Evolutionary conservation across 2,329 filamentous ascomycete species (phyloP).

Genomic region (Scedosporium minutisporum): DNA sequence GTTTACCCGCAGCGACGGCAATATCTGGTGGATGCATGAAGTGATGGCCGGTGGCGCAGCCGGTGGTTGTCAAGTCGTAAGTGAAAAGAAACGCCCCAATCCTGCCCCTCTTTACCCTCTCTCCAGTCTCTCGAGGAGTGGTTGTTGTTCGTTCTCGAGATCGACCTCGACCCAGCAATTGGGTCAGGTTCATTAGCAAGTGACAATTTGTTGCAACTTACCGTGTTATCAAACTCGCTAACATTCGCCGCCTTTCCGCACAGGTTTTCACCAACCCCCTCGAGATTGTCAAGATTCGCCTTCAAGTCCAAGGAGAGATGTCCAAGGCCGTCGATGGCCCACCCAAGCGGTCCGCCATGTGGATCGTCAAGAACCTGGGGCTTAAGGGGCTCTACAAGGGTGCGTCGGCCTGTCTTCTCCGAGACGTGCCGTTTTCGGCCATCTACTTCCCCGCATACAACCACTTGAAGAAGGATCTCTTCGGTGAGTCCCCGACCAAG

Average conservation of each 20-base stretch:
- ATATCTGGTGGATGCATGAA: constrained; percentile 64
- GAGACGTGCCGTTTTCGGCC: constrained; percentile 94
- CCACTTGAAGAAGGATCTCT: constrained; percentile 88
- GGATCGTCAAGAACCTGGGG: constrained; percentile 94
- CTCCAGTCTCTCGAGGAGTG: neutral
- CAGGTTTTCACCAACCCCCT: constrained; percentile 95
- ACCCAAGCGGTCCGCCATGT: constrained; percentile 89
- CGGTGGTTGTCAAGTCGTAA: constrained; percentile 90
- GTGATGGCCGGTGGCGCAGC: constrained; percentile 81
- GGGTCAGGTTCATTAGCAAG: neutral
- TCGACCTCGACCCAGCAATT: neutral
- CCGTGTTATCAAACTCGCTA: neutral
- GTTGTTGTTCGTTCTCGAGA: too few relatives aligned
- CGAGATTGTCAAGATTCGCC: constrained; percentile 97
- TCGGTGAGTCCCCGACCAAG: constrained; percentile 79
- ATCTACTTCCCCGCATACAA: constrained; percentile 98
- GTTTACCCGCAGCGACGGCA: constrained; percentile 64
- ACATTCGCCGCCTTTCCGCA: neutral
- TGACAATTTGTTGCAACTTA: too few relatives aligned
- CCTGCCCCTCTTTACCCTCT: neutral
- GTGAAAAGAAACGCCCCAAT: constrained; percentile 24
- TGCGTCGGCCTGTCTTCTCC: constrained; percentile 83
- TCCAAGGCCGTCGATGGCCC: constrained; percentile 70
- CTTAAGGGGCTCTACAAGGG: constrained; percentile 94
- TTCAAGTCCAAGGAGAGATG: constrained; percentile 94